Conservation (phyloP, 1,284 basidiomycete species). For the Rhodotorula sp. region DNA sequence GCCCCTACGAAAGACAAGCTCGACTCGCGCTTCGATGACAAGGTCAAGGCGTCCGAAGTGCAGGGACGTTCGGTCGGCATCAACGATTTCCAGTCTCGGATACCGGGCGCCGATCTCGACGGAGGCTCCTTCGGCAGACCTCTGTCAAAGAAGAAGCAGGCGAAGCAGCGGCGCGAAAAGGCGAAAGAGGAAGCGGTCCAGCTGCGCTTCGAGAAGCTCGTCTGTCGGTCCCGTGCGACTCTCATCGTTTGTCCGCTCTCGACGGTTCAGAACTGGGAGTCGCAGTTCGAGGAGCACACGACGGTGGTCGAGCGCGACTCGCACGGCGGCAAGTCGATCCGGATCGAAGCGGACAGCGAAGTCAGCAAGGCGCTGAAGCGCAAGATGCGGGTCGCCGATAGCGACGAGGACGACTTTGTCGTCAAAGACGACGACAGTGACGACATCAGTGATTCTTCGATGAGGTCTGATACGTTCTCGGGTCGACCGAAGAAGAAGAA, state of each 20-base stretch:
- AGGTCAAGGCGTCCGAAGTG: neutral
- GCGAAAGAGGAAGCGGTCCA: conserved; percentile 55
- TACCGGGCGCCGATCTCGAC: conserved; percentile 12
- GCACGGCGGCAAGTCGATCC: conserved; percentile 39
- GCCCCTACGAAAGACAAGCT: conserved; percentile 42
- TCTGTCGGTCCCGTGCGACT: conserved; percentile 78
- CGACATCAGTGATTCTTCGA: conserved; percentile 13
- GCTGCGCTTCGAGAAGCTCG: conserved; percentile 65
- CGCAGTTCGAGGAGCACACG: conserved; percentile 91
- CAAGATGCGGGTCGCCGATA: conserved; percentile 7
- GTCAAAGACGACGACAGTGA: conserved; percentile 1
- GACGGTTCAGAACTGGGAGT: conserved; percentile 97
- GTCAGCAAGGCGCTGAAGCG: conserved; percentile 27
- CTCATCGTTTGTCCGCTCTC: conserved; percentile 96
- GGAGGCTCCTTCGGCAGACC: conserved; percentile 1
- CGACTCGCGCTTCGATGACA: conserved; percentile 42
- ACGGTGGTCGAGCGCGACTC: conserved; percentile 66
- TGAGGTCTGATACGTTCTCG: neutral
- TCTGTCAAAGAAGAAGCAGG: conserved; percentile 58
- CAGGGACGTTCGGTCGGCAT: neutral
- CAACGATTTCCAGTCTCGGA: conserved; percentile 14
- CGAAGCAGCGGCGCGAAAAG: conserved; percentile 61
- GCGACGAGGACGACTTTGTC: neutral
- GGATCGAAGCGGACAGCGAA: conserved; percentile 39
- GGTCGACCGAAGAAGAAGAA: conserved; percentile 43